Base-by-base conservation (phyloP, 179 eudicot species). In the Silene noctiflora region DNA sequence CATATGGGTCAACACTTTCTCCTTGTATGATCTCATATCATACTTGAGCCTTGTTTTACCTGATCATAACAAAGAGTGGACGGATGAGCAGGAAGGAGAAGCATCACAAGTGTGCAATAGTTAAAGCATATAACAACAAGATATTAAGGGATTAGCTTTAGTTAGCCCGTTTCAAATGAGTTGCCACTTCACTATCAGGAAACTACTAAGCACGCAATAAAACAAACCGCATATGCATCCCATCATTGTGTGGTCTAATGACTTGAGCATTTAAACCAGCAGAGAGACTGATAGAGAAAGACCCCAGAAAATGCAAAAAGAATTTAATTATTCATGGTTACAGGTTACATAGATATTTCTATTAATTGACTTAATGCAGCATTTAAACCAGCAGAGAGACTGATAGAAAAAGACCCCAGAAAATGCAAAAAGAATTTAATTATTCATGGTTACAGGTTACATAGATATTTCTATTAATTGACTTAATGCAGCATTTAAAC, bases 21-120 rank as follows among this genome's bases (percentile, higher is more conserved):
- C 97, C 25, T 80, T 82, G 69, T 92, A 89, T 19, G 98, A 91
- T 60, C 78, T 81, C 77, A 85, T 63, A 66, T 94, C 97, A 82
- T 74, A 94, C 69, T 90, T 94, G 80, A 89, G 81, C 70, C 68
- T 88, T 7, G 92, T 31, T 84, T 92, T 92, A 13, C 89, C 98
- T 94, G 80, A 62, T 1, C 73, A 84, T 48, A 73, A 76, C 74
- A 69, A n/a, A 67, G 19, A 7, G 70, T 4, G 19, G 44, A 29
- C 1, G 48, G 2, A 42, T 42, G 13, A 53, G 59, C n/a, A 17
- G 22, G 29, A 77, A 42, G 24, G 25, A 59, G 19, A 76, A 25
- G 62, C 55, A 31, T 53, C 76, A 75, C 29, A 27, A 56, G 31
- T 20, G 11, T 24, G 24, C 31, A 51, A 51, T 33, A 24, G 68